Evolutionary conservation across 169 alveolate species (phyloP), one percentile per base, ranked within the genome.

Genomic region (Plasmodium gonderi): DNA sequence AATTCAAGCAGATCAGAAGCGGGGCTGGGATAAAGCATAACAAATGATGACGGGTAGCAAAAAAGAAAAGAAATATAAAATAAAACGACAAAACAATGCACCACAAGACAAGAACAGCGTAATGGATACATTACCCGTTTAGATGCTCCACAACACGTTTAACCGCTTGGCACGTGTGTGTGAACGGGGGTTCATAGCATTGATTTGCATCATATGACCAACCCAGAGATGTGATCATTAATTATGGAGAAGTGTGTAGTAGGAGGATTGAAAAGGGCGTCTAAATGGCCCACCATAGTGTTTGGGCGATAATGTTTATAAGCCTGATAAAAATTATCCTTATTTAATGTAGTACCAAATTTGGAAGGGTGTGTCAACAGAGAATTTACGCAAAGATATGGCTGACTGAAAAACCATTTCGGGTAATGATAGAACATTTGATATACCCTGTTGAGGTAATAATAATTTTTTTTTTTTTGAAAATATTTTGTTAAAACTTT

Each of bases 191-290:
- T 3, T 23, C n/a, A 54, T 23, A 54, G 69, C 14, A 54, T 23
- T 2, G 69, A 54, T n/a, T n/a, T n/a, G 26, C 1, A n/a, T 85
- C 67, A 85, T 9, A 76, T n/a, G 45, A 67, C 68, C 69, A 85
- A 31, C 14, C 44, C 14, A 8, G 92, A 51, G 26, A 76, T 67
- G 20, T 75, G 36, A 47, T 85, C 87, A 85, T 85, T 85, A 85
- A 85, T 85, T 23, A 85, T 75, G 20, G 92, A 85, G 79, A 20
- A 78, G 36, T 74, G 78, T 33, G 67, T 78, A 17, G 69, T 36
- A 47, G 33, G 40, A 3, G 79, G 38, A 9, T 23, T 12, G 45
- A 54, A 72, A 85, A 74, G 79, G 33, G 64, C 92, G 14, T 74
- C 79, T 31, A 85, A 26, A 74, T 75, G 45, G 11, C 17, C 31